Evolutionary conservation across 805 yeast genomes (phyloP).

Genomic region (Clavispora phyllophila): DNA sequence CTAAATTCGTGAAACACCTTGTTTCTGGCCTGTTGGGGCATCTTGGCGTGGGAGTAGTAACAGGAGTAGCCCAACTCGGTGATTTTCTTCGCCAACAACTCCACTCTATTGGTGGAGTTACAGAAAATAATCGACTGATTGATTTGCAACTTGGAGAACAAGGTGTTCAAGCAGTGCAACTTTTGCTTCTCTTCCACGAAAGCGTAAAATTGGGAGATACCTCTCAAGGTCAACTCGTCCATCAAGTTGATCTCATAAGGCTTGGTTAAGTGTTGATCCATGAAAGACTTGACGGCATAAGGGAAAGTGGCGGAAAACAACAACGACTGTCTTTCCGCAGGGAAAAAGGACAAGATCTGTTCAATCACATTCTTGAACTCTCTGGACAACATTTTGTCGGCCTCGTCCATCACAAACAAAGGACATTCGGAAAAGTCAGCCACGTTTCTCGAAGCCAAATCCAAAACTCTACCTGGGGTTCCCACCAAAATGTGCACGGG

Average conservation of each 20-base stretch:
- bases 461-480: constrained; percentile 96
- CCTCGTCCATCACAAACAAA: constrained; percentile 95
- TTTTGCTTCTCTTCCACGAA: constrained; percentile 96
- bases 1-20: constrained; percentile 98
- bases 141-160: constrained; percentile 89
- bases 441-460: constrained; percentile 80
- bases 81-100: constrained; percentile 89
- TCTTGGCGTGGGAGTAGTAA: constrained; percentile 93
- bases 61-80: constrained; percentile 96
- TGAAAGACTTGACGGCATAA: constrained; percentile 82
- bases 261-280: constrained; percentile 82
- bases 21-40: constrained; percentile 97
- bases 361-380: constrained; percentile 86
- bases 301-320: constrained; percentile 97
- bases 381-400: constrained; percentile 90
- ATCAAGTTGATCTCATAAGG: constrained; percentile 95
- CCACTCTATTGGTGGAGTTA: constrained; percentile 95
- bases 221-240: constrained; percentile 95
- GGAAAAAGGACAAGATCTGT: constrained; percentile 79
- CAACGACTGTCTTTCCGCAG: constrained; percentile 64
- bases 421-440: constrained; percentile 86
- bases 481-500: constrained; percentile 94
- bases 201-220: constrained; percentile 97
- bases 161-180: constrained; percentile 90
- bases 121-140: constrained; percentile 97